Evolutionary conservation across 2,329 filamentous ascomycete genomes (phyloP).

Genomic region (Colletotrichum filicis): DNA sequence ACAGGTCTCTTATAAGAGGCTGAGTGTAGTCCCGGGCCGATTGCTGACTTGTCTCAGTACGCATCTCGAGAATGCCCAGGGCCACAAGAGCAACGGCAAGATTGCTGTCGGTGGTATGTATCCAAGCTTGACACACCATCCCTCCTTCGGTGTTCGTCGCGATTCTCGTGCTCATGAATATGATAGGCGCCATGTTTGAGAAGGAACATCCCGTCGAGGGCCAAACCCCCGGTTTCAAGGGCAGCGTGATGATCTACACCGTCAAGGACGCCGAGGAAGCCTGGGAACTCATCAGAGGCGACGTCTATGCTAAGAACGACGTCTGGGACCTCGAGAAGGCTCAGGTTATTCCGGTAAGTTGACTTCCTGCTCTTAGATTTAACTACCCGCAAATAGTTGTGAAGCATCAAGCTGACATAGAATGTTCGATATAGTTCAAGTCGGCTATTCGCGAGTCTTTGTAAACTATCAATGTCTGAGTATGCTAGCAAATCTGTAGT

Average conservation of each 20-base stretch:
- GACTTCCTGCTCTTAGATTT: not conserved
- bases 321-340: constrained; percentile 40
- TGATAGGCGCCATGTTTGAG: constrained; percentile 23
- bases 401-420: not conserved
- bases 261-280: constrained; percentile 33
- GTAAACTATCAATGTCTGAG: not conserved
- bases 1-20: not conserved
- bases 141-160: not conserved
- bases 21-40: not conserved
- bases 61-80: constrained; percentile 32
- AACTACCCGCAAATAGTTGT: no score
- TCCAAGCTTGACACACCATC: no score
- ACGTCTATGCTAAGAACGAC: constrained; percentile 37
- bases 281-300: constrained; percentile 36
- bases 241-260: constrained; percentile 27
- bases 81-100: constrained; percentile 34
- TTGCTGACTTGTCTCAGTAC: not conserved
- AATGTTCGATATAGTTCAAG: not conserved
- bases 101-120: constrained; percentile 34
- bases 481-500: no score
- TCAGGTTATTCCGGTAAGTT: constrained; percentile 38
- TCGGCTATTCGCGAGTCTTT: constrained; percentile 18
- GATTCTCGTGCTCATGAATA: not conserved
- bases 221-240: constrained; percentile 16
- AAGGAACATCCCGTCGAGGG: constrained; percentile 23